Evolutionary conservation across 202 grass and related monocot species (phyloP).

Genomic region (Setaria italica): DNA sequence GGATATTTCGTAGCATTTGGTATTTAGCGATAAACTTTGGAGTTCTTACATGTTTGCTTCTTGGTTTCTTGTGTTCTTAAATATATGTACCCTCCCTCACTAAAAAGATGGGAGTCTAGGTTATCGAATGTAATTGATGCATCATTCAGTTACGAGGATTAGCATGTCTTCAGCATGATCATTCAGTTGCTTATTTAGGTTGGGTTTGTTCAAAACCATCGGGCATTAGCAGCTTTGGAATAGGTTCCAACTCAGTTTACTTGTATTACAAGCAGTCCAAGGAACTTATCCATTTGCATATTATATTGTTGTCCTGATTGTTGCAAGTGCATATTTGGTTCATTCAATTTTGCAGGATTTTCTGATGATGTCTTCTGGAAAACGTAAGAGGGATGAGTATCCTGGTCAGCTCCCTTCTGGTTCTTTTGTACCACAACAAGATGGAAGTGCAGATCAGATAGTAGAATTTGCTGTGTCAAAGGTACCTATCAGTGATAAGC

Average conservation of each 20-base stretch:
- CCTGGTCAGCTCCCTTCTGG: slow-evolving; percentile 77
- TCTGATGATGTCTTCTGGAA: slow-evolving; percentile 83
- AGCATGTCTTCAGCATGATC: slow-evolving; percentile 6
- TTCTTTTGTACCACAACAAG: slow-evolving; percentile 92
- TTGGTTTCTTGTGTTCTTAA: slow-evolving; percentile 22
- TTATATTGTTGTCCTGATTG: slow-evolving; percentile 14
- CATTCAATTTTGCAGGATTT: slow-evolving; percentile 73
- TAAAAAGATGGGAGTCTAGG: not conserved
- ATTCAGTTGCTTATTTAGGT: not conserved
- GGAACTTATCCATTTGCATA: not conserved
- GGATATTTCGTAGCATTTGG: slow-evolving; percentile 6
- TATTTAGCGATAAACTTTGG: slow-evolving; percentile 16
- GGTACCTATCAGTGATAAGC: slow-evolving; percentile 43
- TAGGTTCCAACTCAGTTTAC: slow-evolving; percentile 9
- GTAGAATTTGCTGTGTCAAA: slow-evolving; percentile 62
- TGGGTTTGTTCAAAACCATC: not conserved
- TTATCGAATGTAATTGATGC: not conserved
- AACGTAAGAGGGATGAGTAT: slow-evolving; percentile 96
- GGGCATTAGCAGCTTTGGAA: not conserved
- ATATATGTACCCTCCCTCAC: not conserved
- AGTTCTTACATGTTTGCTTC: not conserved
- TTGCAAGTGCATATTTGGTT: slow-evolving; percentile 29
- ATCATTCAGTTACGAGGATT: not conserved
- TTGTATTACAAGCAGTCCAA: not conserved
- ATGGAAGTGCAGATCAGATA: slow-evolving; percentile 79